Conservation (phyloP, 768 basidiomycete species). For the Phanerochaete sordida region DNA sequence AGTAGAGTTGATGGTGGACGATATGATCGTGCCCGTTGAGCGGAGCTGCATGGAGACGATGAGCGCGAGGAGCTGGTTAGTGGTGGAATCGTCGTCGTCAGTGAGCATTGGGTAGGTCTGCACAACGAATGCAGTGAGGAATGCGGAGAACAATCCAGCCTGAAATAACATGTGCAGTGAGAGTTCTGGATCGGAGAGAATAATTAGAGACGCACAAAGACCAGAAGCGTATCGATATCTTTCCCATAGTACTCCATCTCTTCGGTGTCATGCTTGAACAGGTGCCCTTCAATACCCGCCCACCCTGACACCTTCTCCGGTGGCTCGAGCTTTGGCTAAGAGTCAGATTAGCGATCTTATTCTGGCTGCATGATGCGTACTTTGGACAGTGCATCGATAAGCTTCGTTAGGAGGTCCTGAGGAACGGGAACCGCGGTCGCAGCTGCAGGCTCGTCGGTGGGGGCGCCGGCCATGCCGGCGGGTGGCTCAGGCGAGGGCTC, state of each 20-base stretch:
- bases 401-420: too few relatives aligned
- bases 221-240: conserved; percentile 6
- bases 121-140: conserved; percentile 21
- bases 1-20: background rate
- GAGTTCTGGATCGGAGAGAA: background rate
- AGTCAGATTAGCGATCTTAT: too few relatives aligned
- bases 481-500: too few relatives aligned
- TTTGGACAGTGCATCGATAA: too few relatives aligned
- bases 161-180: background rate
- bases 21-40: background rate
- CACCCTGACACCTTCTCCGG: background rate
- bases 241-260: background rate
- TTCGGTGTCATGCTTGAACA: background rate
- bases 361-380: too few relatives aligned
- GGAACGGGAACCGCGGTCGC: too few relatives aligned
- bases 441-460: too few relatives aligned
- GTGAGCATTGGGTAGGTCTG: conserved; percentile 17
- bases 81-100: background rate
- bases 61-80: conserved; percentile 2
- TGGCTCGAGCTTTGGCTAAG: too few relatives aligned
- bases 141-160: conserved; percentile 25
- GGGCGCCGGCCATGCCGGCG: too few relatives aligned
- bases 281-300: background rate
- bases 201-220: background rate
- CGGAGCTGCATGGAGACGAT: conserved; percentile 10